phyloP scores from a whole-genome alignment of 164 flowering plant genomes.

The Cinnamomum micranthum region DNA sequence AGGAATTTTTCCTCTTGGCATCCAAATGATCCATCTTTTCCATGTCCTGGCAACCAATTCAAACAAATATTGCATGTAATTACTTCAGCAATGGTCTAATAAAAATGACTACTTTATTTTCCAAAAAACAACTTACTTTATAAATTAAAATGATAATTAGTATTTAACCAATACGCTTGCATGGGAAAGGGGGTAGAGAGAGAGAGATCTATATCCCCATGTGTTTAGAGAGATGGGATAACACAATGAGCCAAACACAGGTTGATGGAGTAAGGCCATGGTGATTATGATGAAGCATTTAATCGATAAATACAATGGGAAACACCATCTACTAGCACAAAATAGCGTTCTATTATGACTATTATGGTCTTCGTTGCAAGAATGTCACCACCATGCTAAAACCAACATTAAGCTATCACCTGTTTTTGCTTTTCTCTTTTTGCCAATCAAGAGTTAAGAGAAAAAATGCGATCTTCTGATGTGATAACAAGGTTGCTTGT shows the following conservation, averaged over 20 bases:
- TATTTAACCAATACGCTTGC: too few species aligned
- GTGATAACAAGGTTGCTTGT: not conserved
- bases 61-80: slow-evolving; percentile 10
- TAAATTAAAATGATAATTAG: not conserved
- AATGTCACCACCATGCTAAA: not conserved
- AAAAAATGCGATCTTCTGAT: not conserved
- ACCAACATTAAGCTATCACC: not conserved
- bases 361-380: not conserved
- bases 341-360: not conserved
- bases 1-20: slow-evolving; percentile 34
- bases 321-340: not conserved
- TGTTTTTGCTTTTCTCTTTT: not conserved
- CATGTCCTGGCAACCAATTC: slow-evolving; percentile 40
- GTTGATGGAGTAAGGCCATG: too few species aligned
- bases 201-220: too few species aligned
- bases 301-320: not conserved
- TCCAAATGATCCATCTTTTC: slow-evolving; percentile 22
- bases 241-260: not conserved
- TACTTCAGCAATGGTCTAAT: not conserved
- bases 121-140: too few species aligned
- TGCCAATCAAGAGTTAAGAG: not conserved
- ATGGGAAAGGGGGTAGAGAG: too few species aligned
- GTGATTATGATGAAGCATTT: too few species aligned
- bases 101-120: not conserved
- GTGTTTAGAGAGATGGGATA: not conserved